Conservation (phyloP, 345 rosid species). For the Gossypium longicalyx region DNA sequence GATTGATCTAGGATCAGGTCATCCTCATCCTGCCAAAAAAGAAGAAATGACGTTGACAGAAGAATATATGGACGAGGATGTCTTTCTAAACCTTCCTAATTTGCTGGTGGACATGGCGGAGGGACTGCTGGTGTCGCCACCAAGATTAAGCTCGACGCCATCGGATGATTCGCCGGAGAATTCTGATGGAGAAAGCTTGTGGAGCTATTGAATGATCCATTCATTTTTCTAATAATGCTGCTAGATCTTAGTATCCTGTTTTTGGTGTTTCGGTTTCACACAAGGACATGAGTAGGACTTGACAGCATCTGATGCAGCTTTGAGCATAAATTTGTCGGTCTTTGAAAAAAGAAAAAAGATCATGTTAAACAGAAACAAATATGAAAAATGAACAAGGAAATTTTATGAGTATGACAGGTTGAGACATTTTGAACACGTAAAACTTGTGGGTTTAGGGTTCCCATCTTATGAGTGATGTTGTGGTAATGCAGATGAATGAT, state of each 20-base stretch:
- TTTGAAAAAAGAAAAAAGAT: not conserved
- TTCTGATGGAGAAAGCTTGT: slow-evolving; percentile 54
- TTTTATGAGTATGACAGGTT: not conserved
- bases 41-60: slow-evolving; percentile 3
- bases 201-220: slow-evolving; percentile 46
- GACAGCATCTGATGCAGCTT: not conserved
- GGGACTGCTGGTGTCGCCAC: slow-evolving; percentile 85
- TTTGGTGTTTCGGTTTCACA: not conserved
- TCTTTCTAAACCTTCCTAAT: slow-evolving; percentile 69
- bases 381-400: not conserved
- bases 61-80: slow-evolving; percentile 76
- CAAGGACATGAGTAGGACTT: not conserved
- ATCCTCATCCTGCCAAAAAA: not conserved
- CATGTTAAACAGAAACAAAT: not conserved
- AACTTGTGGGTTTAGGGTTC: not conserved
- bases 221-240: slow-evolving; percentile 10
- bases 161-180: slow-evolving; percentile 56
- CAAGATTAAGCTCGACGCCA: slow-evolving; percentile 48
- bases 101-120: slow-evolving; percentile 86
- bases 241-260: not conserved
- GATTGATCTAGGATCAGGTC: slow-evolving; percentile 18
- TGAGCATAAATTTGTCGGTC: not conserved
- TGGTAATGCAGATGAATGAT: not conserved
- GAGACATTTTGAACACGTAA: not conserved
- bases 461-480: not conserved